Conservation (phyloP, 1,139 yeast species). For the Kazachstania sp. region DNA sequence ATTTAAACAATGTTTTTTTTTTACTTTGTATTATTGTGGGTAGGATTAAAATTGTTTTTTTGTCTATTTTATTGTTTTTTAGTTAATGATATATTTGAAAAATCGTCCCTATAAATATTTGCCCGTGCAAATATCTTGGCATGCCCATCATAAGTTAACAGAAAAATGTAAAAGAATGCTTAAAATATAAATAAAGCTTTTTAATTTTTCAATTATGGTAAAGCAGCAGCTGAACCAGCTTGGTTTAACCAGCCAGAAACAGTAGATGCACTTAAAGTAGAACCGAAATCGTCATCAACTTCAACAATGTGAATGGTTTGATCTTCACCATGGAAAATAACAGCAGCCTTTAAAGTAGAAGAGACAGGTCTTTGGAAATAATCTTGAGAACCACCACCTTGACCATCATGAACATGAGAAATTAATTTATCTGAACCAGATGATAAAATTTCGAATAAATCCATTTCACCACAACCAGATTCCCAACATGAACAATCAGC, state of each 20-base stretch:
- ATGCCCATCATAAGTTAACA: too few relatives aligned
- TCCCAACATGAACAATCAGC: conserved; percentile 87
- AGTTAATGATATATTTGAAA: too few relatives aligned
- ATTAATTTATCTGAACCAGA: conserved; percentile 68
- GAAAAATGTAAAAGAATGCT: too few relatives aligned
- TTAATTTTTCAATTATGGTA: conserved; percentile 15
- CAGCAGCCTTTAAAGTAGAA: conserved; percentile 83
- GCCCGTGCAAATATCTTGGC: too few relatives aligned
- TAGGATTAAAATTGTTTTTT: too few relatives aligned
- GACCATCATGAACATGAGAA: conserved; percentile 80
- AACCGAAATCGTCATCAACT: conserved; percentile 50
- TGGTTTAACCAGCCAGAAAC: conserved; percentile 47
- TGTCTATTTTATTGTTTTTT: too few relatives aligned
- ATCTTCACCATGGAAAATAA: conserved; percentile 53
- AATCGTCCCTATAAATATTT: too few relatives aligned
- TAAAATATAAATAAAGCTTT: not conserved
- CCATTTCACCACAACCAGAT: conserved; percentile 95
- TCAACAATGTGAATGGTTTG: conserved; percentile 49
- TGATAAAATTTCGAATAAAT: conserved; percentile 72
- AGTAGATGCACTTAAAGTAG: conserved; percentile 44
- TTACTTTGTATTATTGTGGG: too few relatives aligned
- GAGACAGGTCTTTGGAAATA: conserved; percentile 77
- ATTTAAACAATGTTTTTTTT: too few relatives aligned
- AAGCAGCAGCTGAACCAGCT: conserved; percentile 43
- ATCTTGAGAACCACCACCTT: conserved; percentile 87